Evolutionary conservation across 352 stramenopile species (phyloP).

Genomic region (Globisporangium mamillatum): DNA sequence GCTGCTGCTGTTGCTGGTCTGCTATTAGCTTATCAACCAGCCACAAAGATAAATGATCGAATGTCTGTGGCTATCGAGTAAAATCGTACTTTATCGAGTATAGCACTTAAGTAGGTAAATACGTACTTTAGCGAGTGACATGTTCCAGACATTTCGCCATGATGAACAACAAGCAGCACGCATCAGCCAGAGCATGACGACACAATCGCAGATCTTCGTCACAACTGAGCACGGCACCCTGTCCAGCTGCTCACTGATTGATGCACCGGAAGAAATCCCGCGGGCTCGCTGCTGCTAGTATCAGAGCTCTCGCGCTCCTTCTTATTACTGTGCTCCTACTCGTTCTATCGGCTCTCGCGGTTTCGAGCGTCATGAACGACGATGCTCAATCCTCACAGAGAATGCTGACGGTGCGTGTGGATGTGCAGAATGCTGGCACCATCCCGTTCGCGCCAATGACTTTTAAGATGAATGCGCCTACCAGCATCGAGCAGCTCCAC

Average conservation of each 20-base stretch:
- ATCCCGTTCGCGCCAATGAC: conserved; percentile 9
- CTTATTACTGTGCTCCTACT: background rate
- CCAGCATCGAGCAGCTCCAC: conserved; percentile 9
- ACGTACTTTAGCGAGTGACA: background rate
- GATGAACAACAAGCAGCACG: background rate
- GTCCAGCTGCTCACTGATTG: background rate
- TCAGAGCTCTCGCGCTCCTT: background rate
- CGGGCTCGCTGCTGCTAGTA: background rate
- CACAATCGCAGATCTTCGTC: background rate
- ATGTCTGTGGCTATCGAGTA: background rate
- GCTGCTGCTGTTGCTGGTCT: background rate
- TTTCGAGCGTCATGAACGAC: background rate
- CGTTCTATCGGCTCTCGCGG: background rate
- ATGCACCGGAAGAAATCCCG: background rate
- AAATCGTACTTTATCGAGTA: background rate
- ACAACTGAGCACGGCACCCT: background rate
- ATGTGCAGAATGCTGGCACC: conserved; percentile 16
- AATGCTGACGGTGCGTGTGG: conserved; percentile 18
- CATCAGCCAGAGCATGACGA: background rate
- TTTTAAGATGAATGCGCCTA: conserved; percentile 5
- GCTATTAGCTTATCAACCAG: background rate
- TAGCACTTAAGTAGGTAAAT: background rate
- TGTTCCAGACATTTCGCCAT: background rate
- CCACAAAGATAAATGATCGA: background rate
- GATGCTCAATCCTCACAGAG: background rate